phyloP scores from a whole-genome alignment of 2,329 filamentous ascomycete species.

The Ampelomyces quisqualis region DNA sequence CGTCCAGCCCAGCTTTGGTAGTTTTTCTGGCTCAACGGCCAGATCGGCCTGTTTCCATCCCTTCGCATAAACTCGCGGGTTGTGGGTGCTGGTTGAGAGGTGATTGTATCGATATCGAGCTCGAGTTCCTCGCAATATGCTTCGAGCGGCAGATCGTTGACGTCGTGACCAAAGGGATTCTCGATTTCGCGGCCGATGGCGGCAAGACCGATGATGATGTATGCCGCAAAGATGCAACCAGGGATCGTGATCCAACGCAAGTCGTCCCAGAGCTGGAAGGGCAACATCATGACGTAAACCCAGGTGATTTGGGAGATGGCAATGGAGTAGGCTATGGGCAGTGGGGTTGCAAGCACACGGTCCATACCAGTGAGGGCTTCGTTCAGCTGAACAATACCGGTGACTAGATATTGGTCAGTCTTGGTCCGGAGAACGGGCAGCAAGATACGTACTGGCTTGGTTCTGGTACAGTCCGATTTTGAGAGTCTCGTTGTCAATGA shows the following conservation, averaged over 20 bases:
- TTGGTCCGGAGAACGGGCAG: neutral
- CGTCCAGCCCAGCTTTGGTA: slow-evolving; percentile 42
- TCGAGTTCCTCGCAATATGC: slow-evolving; percentile 74
- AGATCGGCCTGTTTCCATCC: slow-evolving; percentile 56
- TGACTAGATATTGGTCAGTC: slow-evolving; percentile 48
- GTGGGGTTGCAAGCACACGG: slow-evolving; percentile 76
- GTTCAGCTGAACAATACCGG: slow-evolving; percentile 64
- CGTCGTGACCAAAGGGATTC: slow-evolving; percentile 80
- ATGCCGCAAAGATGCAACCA: slow-evolving; percentile 69
- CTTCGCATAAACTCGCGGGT: slow-evolving; percentile 55
- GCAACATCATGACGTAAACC: slow-evolving; percentile 77
- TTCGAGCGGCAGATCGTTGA: slow-evolving; percentile 69
- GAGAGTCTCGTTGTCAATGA: slow-evolving; percentile 59
- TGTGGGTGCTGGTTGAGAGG: slow-evolving; percentile 56
- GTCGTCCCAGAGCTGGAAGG: slow-evolving; percentile 70
- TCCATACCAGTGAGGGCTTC: slow-evolving; percentile 73
- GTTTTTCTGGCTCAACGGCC: slow-evolving; percentile 53
- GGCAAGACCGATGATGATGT: slow-evolving; percentile 79
- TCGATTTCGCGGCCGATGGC: slow-evolving; percentile 80
- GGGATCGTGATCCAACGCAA: slow-evolving; percentile 77
- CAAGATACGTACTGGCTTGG: slow-evolving; percentile 45
- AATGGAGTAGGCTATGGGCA: slow-evolving; percentile 81
- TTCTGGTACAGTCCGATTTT: slow-evolving; percentile 61
- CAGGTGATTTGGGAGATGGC: slow-evolving; percentile 84
- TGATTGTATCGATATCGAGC: slow-evolving; percentile 72